Percentiles rank a stretch among this genome's conserved stretches.
These are phyloP conservation scores for Calendula officinalis DNA, from an alignment of 129 eudicot genomes.

Conservation along the genomic window DNA sequence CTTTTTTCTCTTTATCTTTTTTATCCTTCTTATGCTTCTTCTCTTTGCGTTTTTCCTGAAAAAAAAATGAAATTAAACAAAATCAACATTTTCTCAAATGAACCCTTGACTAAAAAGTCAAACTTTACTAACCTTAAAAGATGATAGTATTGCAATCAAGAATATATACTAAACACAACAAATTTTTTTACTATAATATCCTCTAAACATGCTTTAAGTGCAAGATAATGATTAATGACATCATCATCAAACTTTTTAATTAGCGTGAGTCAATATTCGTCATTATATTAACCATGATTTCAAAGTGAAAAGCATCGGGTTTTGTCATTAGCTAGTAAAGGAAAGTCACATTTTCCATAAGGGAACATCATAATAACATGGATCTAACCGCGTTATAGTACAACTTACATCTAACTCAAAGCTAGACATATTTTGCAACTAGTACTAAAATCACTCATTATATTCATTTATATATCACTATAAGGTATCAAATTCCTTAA, in stretches of 20 bases:
- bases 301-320: not conserved
- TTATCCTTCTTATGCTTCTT: constrained; percentile 72
- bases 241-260: constrained; percentile 17
- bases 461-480: not conserved
- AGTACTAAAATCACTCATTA: not conserved
- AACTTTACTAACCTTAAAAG: constrained; percentile 10
- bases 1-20: constrained; percentile 56
- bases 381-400: not conserved
- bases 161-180: not conserved
- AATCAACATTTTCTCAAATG: constrained; percentile 1
- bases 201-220: constrained; percentile 8
- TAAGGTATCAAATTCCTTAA: constrained; percentile 9
- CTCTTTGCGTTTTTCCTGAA: constrained; percentile 67
- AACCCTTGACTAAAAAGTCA: constrained; percentile 10
- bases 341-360: constrained; percentile 7
- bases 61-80: too few species aligned
- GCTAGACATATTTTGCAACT: constrained; percentile 11
- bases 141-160: constrained; percentile 1
- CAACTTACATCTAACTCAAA: constrained; percentile 10
- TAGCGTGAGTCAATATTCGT: not conserved
- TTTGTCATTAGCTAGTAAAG: constrained; percentile 12
- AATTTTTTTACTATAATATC: not conserved
- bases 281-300: constrained; percentile 18
- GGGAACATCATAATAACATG: constrained; percentile 7
- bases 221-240: constrained; percentile 16